These are phyloP conservation scores for Diphasiastrum complanatum DNA, from an alignment of 83 land plant species.

Conservation along the genomic window DNA sequence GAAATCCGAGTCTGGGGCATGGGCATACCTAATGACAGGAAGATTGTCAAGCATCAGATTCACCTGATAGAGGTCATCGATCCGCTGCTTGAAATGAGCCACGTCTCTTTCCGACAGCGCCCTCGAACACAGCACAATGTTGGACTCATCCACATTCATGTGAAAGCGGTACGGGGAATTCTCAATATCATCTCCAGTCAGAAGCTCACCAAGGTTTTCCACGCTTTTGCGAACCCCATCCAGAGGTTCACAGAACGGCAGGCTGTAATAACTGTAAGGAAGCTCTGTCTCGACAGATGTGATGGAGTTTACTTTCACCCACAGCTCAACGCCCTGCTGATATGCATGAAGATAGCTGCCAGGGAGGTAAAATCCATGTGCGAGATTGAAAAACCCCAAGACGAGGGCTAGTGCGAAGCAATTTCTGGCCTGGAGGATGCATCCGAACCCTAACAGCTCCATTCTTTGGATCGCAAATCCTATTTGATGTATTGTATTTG, in stretches of 20 bases:
- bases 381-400: too few relatives aligned
- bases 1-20: not conserved
- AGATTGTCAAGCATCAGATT: constrained; percentile 11
- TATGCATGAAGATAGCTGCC: constrained; percentile 56
- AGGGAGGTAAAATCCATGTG: constrained; percentile 59
- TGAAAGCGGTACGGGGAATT: constrained; percentile 5
- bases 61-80: constrained; percentile 14
- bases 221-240: constrained; percentile 20
- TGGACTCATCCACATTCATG: constrained; percentile 1
- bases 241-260: constrained; percentile 49
- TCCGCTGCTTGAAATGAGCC: constrained; percentile 13
- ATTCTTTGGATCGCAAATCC: too few relatives aligned
- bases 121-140: not conserved
- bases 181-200: constrained; percentile 5
- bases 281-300: constrained; percentile 64
- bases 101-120: constrained; percentile 5
- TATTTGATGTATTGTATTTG: too few relatives aligned
- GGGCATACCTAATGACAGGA: constrained; percentile 2
- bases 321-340: constrained; percentile 26
- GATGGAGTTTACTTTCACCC: constrained; percentile 57
- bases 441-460: too few relatives aligned
- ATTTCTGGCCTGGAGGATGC: too few relatives aligned
- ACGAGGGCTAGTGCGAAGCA: too few relatives aligned
- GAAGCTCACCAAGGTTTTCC: constrained; percentile 14
- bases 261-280: constrained; percentile 53